These are phyloP conservation scores for Salix suchowensis DNA, from an alignment of 345 rosid genomes.

Conservation along the genomic window DNA sequence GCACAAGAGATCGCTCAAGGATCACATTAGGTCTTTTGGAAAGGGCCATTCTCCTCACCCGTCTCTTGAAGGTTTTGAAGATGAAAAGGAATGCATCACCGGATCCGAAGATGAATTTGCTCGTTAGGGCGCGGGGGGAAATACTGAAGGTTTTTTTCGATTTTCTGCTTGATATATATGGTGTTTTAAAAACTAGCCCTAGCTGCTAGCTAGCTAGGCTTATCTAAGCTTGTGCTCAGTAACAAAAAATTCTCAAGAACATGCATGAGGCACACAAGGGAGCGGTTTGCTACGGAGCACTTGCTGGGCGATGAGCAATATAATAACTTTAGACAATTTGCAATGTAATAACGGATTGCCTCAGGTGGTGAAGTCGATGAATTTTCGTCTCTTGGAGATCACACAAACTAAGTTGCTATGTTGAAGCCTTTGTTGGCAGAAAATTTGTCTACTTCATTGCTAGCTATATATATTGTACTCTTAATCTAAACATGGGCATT, in stretches of 20 bases:
- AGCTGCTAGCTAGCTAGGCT: not conserved
- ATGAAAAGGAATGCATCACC: conserved; percentile 55
- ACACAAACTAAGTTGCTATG: not conserved
- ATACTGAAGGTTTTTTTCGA: too few species aligned
- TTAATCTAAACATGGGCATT: not conserved
- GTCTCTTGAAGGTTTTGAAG: conserved; percentile 54
- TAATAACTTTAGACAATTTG: not conserved
- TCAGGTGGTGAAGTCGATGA: conserved; percentile 54
- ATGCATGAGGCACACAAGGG: conserved; percentile 28
- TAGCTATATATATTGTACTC: not conserved
- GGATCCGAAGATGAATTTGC: conserved; percentile 51
- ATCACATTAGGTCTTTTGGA: conserved; percentile 90
- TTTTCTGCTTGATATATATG: not conserved
- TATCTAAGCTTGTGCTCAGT: conserved; percentile 58
- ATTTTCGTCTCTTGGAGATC: conserved; percentile 41
- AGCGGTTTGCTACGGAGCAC: conserved; percentile 71
- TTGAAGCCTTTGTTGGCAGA: conserved; percentile 8
- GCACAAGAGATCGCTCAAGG: conserved; percentile 95
- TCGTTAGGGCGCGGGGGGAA: not conserved
- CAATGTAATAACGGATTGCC: conserved; percentile 21
- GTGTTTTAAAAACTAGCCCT: not conserved
- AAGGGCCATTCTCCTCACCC: conserved; percentile 90
- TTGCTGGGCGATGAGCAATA: conserved; percentile 32
- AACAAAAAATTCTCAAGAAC: conserved; percentile 53
- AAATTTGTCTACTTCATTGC: conserved; percentile 68